A percentile compares a stretch with the other conserved stretches of the same genome.
These are phyloP conservation scores for Diaporthe sp. DNA, from an alignment of 2,329 filamentous ascomycete genomes.

Conservation along the genomic window DNA sequence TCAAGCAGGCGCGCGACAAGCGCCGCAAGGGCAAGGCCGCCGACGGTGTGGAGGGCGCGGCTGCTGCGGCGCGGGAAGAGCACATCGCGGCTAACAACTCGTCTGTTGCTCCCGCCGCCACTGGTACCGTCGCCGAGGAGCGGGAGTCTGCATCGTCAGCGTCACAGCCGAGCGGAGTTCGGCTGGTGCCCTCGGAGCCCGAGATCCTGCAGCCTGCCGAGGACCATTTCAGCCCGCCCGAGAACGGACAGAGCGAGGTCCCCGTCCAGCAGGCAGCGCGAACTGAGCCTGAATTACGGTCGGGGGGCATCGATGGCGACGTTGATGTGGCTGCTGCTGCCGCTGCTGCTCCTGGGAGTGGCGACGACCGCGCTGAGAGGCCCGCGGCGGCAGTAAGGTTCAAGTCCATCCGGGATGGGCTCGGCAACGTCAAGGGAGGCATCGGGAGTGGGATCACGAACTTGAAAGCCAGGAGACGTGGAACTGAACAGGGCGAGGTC, in stretches of 20 bases:
- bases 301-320: not conserved
- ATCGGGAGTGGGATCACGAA: conserved; percentile 25
- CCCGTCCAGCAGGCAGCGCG: conserved; percentile 10
- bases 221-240: conserved; percentile 15
- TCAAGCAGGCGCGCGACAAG: conserved; percentile 28
- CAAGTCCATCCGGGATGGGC: conserved; percentile 16
- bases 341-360: not conserved
- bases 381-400: conserved; percentile 27
- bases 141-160: not conserved
- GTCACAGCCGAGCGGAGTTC: not conserved
- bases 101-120: not conserved
- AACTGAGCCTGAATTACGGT: not conserved
- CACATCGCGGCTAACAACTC: not conserved
- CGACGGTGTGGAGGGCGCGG: conserved; percentile 2
- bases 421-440: conserved; percentile 7
- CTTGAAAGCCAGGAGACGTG: conserved; percentile 7
- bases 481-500: not conserved
- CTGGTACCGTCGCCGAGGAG: not conserved
- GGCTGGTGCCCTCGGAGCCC: conserved; percentile 15
- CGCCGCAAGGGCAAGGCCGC: conserved; percentile 26
- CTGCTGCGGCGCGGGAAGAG: conserved; percentile 7
- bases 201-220: not conserved
- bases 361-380: not conserved
- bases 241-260: conserved; percentile 33
- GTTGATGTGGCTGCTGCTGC: not conserved